phyloP scores from a whole-genome alignment of 768 basidiomycete genomes.

The Hygrophoropsis aurantiaca region DNA sequence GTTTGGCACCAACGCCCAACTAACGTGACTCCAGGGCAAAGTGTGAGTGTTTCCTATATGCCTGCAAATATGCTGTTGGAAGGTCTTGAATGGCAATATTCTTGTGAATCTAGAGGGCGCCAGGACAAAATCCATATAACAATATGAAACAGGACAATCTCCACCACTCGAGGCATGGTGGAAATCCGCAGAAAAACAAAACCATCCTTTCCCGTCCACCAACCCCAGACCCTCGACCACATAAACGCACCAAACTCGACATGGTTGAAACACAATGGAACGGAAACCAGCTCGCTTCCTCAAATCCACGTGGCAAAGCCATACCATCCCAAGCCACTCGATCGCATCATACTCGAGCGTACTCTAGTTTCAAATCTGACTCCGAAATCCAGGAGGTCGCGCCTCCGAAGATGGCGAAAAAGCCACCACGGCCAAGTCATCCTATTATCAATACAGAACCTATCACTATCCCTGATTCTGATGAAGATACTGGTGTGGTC shows the following conservation, averaged over 20 bases:
- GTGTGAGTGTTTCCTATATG: too few species aligned
- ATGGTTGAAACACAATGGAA: not conserved
- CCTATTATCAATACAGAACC: conserved; percentile 15
- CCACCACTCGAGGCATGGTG: not conserved
- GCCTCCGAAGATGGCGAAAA: not conserved
- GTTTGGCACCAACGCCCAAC: too few species aligned
- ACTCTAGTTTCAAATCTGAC: conserved; percentile 11
- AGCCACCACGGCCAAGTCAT: not conserved
- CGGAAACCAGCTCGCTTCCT: not conserved
- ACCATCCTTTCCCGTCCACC: conserved; percentile 17
- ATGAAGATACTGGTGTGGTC: conserved; percentile 22
- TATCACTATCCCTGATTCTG: conserved; percentile 13
- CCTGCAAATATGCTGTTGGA: too few species aligned
- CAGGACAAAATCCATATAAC: conserved; percentile 16
- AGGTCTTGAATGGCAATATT: too few species aligned
- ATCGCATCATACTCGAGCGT: not conserved
- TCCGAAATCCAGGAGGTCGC: conserved; percentile 22
- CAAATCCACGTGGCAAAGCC: too few species aligned
- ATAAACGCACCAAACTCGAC: conserved; percentile 26
- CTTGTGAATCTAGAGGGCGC: too few species aligned
- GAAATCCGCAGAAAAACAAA: conserved; percentile 22
- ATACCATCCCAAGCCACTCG: not conserved
- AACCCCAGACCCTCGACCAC: conserved; percentile 3
- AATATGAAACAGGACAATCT: not conserved
- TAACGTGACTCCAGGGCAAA: not conserved